Evolutionary conservation across 805 yeast genomes (phyloP), one percentile per base, ranked within the genome.

Genomic region (Candida wancherniae): DNA sequence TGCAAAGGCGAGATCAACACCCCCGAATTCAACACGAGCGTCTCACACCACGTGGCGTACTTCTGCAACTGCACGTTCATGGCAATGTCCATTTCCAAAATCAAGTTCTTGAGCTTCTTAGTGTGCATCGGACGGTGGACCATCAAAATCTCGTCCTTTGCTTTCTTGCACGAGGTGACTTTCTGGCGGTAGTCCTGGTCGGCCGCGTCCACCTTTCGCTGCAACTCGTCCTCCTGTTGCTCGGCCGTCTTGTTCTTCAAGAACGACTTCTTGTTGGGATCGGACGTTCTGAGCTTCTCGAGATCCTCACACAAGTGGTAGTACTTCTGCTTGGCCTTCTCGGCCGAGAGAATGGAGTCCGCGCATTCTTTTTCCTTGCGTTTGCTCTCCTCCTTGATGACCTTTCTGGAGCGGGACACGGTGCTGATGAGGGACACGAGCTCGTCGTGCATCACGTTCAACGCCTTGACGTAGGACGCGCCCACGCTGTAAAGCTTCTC

Each of bases 211-310:
- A 92, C 84, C 51, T 90, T 88, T 33, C 79, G 63, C 39, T 73
- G 77, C 12, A 90, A 64, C 29, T 88, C 95, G 51, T 90, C 97
- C 52, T 92, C 97, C 52, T 80, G 84, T 59, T 90, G 97, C 31
- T 80, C 81, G 1, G 83, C 77, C 0, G 87, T 78, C 44, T 80
- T 81, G 23, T 84, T 74, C 51, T 84, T 84, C 52, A 92, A 70
- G 30, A 88, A 78, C 40, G 83, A 81, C 46, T 85, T 85, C 56
- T 83, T 84, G 35, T 81, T 71, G 13, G 94, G 95, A 52, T 90
- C 97, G 0, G 84, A 72, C 24, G 77, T 70, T 50, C 81, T 77
- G 25, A 87, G 69, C 46, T 82, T 80, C 45, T 90, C 97, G 55
- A 85, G 73, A 46, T 92, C 97, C 32, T 78, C 82, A 49, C 96